Evolutionary conservation across 2,329 filamentous ascomycete species (phyloP), one percentile per base, ranked within the genome.

Genomic region (Dothistroma pini): DNA sequence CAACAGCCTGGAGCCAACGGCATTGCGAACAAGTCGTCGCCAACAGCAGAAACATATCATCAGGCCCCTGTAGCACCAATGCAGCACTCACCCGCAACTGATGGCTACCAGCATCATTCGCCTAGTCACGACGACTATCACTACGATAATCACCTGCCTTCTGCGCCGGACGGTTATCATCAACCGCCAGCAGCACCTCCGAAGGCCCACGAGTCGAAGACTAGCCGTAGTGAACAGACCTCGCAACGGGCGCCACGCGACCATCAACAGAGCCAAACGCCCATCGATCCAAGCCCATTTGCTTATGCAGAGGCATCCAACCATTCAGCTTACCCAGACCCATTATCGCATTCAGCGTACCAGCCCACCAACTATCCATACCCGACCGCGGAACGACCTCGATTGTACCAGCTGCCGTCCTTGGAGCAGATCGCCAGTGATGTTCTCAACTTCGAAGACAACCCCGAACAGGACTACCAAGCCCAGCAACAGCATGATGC

Each of bases 381-480:
- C 51, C 65, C 68, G 22, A 48, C 61, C 12, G 19, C 64, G 31
- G 61, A 70, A 47, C 63, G 68, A 54, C 52, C 55, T 25, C 61
- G 65, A 35, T 16, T 65, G 8, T 73, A 69, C 54, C 65, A 65
- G 11, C 61, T 70, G 16, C 70, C 69, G 12, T 74, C 73, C 12
- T 62, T 75, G 41, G 72, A 75, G 58, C 72, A 75, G 57, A 73
- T 75, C 48, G 73, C 73, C 2, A 74, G 66, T 41, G 72, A 75
- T 55, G 72, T 74, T 11, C 66, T 74, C 16, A 53, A 53, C n/a
- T 32, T 53, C 22, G 25, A 32, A 11, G 51, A 35, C 31, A n/a
- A 35, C 3, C 21, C n/a, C 9, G 56, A 53, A 19, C 56, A 60
- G 22, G 68, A 67, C 56, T 67, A 63, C 29, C 63, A 62, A 3